Evolutionary conservation across 805 yeast species (phyloP).

Genomic region (Wickerhamomyces chambardii): DNA sequence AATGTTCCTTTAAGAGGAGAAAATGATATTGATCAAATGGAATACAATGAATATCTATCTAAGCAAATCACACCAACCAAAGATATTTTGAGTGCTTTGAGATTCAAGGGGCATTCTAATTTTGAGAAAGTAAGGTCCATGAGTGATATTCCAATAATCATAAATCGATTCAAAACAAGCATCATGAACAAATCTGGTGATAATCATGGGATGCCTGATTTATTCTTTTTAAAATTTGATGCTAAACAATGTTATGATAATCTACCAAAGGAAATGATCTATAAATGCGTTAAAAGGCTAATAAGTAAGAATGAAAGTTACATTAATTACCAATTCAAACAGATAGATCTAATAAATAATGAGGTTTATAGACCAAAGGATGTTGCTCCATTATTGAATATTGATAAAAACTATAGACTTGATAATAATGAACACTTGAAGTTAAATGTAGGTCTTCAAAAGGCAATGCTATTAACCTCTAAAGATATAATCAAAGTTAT

Average conservation of each 20-base stretch:
- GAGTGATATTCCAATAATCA: constrained; percentile 30
- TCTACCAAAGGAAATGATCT: constrained; percentile 38
- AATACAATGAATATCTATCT: constrained; percentile 24
- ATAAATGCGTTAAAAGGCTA: constrained; percentile 27
- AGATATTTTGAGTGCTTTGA: constrained; percentile 23
- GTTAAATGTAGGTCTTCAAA: background rate
- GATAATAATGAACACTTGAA: no score
- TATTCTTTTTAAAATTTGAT: constrained; percentile 64
- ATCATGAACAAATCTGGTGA: constrained; percentile 11
- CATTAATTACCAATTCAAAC: no score
- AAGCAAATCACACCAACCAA: constrained; percentile 35
- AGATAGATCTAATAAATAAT: background rate
- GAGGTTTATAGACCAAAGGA: no score
- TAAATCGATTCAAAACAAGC: constrained; percentile 27
- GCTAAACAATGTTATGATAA: constrained; percentile 71
- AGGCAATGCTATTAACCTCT: background rate
- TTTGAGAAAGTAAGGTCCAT: constrained; percentile 31
- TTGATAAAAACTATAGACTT: no score
- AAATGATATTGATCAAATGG: constrained; percentile 21
- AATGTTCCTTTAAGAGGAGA: constrained; percentile 40
- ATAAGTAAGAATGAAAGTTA: constrained; percentile 8
- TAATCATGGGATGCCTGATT: constrained; percentile 18
- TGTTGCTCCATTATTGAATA: no score
- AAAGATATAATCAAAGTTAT: constrained; percentile 36
- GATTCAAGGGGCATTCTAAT: constrained; percentile 15